Evolutionary conservation across 352 stramenopile genomes (phyloP).

Genomic region (Saprolegnia parasitica): DNA sequence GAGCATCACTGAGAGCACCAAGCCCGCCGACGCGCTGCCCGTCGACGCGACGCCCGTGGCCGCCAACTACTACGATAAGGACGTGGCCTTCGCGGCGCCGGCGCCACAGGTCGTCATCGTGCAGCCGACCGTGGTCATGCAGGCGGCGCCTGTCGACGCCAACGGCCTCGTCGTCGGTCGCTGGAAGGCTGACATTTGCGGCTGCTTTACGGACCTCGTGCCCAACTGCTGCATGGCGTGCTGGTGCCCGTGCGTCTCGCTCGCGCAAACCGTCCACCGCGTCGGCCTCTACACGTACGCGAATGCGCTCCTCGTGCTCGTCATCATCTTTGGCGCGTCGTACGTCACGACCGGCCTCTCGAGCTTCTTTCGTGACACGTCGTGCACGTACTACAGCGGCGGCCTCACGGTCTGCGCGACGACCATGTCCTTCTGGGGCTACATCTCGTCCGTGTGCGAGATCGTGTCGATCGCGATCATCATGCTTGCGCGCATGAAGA

Average conservation of each 20-base stretch:
- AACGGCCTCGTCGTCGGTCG: constrained; percentile 66
- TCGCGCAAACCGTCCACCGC: constrained; percentile 35
- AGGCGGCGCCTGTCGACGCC: constrained; percentile 34
- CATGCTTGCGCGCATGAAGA: constrained; percentile 28
- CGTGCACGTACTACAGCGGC: neutral
- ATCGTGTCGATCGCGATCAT: constrained; percentile 4
- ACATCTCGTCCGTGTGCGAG: neutral
- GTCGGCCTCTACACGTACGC: constrained; percentile 28
- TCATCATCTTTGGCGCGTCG: neutral
- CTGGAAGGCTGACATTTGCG: constrained; percentile 61
- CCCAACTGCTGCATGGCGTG: constrained; percentile 35
- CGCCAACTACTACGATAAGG: neutral
- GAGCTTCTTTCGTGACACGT: neutral
- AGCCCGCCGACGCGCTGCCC: no score
- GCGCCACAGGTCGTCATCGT: constrained; percentile 9
- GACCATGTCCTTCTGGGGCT: constrained; percentile 1
- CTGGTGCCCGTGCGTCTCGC: constrained; percentile 34
- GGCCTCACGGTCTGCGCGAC: neutral
- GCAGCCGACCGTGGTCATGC: neutral
- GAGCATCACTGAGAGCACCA: neutral
- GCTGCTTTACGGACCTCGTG: constrained; percentile 33
- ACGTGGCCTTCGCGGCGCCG: neutral
- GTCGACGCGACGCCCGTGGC: neutral
- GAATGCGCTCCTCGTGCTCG: constrained; percentile 3
- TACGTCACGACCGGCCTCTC: neutral